Conservation (phyloP, 176 grass and related monocot species). For the Zizania latifolia region DNA sequence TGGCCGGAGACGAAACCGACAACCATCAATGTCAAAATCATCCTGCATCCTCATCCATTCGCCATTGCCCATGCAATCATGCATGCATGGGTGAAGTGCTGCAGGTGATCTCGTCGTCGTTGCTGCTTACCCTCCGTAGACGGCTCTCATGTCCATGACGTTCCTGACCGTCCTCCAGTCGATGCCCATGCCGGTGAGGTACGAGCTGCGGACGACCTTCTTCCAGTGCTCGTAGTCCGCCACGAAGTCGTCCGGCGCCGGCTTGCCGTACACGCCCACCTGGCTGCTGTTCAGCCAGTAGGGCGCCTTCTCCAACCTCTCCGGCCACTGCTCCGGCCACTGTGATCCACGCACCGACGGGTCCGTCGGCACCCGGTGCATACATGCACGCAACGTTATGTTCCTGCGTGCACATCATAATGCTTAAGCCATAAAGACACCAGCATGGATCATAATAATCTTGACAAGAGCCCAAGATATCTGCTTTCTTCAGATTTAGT, state of each 20-base stretch:
- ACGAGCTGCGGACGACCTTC: constrained; percentile 45
- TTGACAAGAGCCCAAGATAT: too few species aligned
- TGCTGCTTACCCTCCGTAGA: constrained; percentile 70
- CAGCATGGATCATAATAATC: too few species aligned
- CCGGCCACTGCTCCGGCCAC: constrained; percentile 73
- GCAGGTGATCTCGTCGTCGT: too few species aligned
- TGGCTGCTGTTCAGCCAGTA: constrained; percentile 60
- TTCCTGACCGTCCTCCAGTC: constrained; percentile 75
- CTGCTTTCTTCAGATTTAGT: too few species aligned
- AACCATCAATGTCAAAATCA: too few species aligned
- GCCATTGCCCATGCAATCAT: too few species aligned
- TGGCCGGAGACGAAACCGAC: neutral
- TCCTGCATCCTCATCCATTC: too few species aligned
- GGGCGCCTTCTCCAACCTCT: constrained; percentile 44
- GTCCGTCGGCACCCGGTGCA: constrained; percentile 55
- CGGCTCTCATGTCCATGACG: constrained; percentile 88
- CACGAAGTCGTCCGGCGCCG: constrained; percentile 56
- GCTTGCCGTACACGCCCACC: constrained; percentile 73
- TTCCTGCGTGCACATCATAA: too few species aligned
- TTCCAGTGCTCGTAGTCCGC: constrained; percentile 68
- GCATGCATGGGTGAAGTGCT: too few species aligned
- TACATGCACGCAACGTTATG: constrained; percentile 64
- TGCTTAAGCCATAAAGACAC: too few species aligned
- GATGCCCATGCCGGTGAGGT: constrained; percentile 62
- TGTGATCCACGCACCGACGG: constrained; percentile 32